phyloP scores from a whole-genome alignment of 352 stramenopile genomes.

The Phytophthora capsici region DNA sequence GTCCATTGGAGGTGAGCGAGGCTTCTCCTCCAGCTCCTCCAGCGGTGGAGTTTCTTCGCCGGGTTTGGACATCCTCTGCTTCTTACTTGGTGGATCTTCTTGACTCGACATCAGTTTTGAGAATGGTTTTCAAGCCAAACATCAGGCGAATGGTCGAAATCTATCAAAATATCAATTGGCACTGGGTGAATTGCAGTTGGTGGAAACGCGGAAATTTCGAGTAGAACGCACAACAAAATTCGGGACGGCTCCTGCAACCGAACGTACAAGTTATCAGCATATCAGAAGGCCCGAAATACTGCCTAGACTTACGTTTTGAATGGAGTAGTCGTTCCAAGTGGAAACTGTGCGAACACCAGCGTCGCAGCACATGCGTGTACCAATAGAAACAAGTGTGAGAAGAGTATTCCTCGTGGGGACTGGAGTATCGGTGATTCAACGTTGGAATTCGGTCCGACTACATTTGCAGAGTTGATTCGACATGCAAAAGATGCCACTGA shows the following conservation, averaged over 20 bases:
- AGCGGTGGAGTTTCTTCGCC: neutral
- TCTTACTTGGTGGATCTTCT: neutral
- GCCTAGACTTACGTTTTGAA: slow-evolving; percentile 37
- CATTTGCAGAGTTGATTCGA: slow-evolving; percentile 65
- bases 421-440: slow-evolving; percentile 69
- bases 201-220: no score
- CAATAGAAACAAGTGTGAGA: slow-evolving; percentile 49
- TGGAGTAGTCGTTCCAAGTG: slow-evolving; percentile 31
- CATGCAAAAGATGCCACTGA: slow-evolving; percentile 39
- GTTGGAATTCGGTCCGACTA: slow-evolving; percentile 69
- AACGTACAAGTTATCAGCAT: no score
- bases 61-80: neutral
- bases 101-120: no score
- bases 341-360: slow-evolving; percentile 66
- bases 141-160: no score
- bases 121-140: no score
- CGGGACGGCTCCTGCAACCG: no score
- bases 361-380: slow-evolving; percentile 56
- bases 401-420: slow-evolving; percentile 67
- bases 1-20: no score
- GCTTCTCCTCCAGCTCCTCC: no score
- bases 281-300: slow-evolving; percentile 46
- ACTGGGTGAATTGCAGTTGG: no score
- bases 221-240: no score
- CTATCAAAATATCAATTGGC: no score